phyloP scores from a whole-genome alignment of 2,329 filamentous ascomycete genomes.

The Penicillium brevicompactum region DNA sequence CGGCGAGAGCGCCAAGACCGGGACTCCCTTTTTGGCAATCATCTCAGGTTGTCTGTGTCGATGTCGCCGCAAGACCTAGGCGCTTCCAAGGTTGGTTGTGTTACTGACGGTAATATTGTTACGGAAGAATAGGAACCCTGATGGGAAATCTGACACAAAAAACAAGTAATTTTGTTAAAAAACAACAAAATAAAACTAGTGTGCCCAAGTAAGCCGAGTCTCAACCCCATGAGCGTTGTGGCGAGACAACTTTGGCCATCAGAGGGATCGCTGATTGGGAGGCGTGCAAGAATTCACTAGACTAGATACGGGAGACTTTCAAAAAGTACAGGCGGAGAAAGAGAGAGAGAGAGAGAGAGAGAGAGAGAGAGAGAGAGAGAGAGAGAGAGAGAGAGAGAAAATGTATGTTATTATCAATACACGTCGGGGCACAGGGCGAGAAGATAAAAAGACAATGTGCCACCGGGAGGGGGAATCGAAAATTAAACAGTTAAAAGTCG shows the following conservation, averaged over 20 bases:
- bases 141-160: no score
- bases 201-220: no score
- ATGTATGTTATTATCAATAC: constrained; percentile 37
- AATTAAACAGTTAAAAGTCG: constrained; percentile 30
- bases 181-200: no score
- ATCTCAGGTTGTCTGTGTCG: not conserved
- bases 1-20: not conserved
- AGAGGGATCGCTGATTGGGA: constrained; percentile 96
- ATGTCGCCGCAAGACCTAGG: no score
- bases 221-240: constrained; percentile 46
- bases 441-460: constrained; percentile 31
- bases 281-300: constrained; percentile 69
- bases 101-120: no score
- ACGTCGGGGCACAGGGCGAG: constrained; percentile 27
- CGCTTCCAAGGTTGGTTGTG: no score
- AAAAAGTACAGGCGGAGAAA: not conserved
- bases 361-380: no score
- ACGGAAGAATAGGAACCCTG: no score
- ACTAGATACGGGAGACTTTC: constrained; percentile 1
- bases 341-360: not conserved
- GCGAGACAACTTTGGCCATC: constrained; percentile 96
- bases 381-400: not conserved
- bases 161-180: no score
- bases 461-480: constrained; percentile 30
- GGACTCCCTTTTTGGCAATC: not conserved